These are phyloP conservation scores for Penicillium ochrochloron DNA, from an alignment of 495 filamentous ascomycete genomes.

Conservation along the genomic window DNA sequence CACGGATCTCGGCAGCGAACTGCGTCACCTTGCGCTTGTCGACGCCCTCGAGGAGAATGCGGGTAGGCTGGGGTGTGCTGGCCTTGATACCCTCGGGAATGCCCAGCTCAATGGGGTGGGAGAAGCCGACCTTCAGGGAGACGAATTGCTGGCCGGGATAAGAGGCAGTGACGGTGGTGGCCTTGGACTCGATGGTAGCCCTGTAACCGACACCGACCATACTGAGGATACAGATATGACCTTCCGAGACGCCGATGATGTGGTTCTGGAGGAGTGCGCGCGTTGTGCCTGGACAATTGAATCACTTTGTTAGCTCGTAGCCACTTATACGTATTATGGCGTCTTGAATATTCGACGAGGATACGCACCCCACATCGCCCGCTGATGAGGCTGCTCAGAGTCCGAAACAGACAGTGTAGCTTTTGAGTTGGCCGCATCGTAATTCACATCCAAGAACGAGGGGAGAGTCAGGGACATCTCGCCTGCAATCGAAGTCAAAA, in stretches of 20 bases:
- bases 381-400: conserved; percentile 67
- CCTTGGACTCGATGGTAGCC: conserved; percentile 77
- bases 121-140: conserved; percentile 91
- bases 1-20: conserved; percentile 86
- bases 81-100: conserved; percentile 84
- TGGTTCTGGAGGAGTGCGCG: conserved; percentile 88
- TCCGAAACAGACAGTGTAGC: conserved; percentile 71
- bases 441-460: conserved; percentile 69
- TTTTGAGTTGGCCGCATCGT: conserved; percentile 62
- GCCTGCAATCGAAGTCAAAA: conserved; percentile 45
- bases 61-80: conserved; percentile 88
- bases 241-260: conserved; percentile 92
- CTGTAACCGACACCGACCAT: conserved; percentile 97
- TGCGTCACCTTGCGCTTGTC: conserved; percentile 85
- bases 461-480: conserved; percentile 75
- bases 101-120: conserved; percentile 87
- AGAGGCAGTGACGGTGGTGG: conserved; percentile 65
- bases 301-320: conserved; percentile 15
- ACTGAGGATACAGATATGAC: conserved; percentile 88
- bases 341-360: not conserved
- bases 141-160: conserved; percentile 87
- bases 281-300: conserved; percentile 68
- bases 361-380: conserved; percentile 95
- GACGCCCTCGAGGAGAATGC: conserved; percentile 85
- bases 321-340: not conserved